Evolutionary conservation across 768 basidiomycete genomes (phyloP).

Genomic region (Suillus hirtellus): DNA sequence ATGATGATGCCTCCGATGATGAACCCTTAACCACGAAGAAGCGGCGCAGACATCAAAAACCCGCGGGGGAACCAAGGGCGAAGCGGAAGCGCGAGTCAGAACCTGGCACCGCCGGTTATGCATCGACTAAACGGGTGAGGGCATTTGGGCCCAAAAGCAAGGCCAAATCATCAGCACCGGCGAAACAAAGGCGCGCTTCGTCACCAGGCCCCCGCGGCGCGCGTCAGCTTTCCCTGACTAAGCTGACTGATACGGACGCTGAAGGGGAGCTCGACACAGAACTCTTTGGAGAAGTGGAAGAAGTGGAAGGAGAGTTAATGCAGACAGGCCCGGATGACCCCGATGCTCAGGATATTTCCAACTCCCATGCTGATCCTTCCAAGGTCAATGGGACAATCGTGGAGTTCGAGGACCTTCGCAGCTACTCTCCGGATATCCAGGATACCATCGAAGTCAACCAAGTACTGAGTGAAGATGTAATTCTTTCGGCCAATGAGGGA

Average conservation of each 20-base stretch:
- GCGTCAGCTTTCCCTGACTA: conserved; percentile 25
- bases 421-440: conserved; percentile 11
- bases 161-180: conserved; percentile 2
- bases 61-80: conserved; percentile 7
- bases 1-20: conserved; percentile 19
- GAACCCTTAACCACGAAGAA: conserved; percentile 22
- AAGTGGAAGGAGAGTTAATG: conserved; percentile 37
- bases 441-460: conserved; percentile 36
- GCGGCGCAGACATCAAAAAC: conserved; percentile 23
- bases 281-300: conserved; percentile 33
- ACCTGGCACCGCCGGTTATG: background rate
- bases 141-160: conserved; percentile 13
- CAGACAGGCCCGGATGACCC: conserved; percentile 23
- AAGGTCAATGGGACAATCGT: conserved; percentile 13
- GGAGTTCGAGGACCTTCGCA: conserved; percentile 28
- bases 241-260: conserved; percentile 33
- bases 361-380: conserved; percentile 1
- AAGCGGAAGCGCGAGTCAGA: conserved; percentile 12
- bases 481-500: background rate
- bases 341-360: conserved; percentile 13
- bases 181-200: conserved; percentile 30
- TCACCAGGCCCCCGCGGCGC: conserved; percentile 25
- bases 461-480: conserved; percentile 2
- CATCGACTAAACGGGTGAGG: background rate
- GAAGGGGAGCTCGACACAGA: conserved; percentile 37